Conservation (phyloP, 306 rosid species). For the Castanopsis chinensis region DNA sequence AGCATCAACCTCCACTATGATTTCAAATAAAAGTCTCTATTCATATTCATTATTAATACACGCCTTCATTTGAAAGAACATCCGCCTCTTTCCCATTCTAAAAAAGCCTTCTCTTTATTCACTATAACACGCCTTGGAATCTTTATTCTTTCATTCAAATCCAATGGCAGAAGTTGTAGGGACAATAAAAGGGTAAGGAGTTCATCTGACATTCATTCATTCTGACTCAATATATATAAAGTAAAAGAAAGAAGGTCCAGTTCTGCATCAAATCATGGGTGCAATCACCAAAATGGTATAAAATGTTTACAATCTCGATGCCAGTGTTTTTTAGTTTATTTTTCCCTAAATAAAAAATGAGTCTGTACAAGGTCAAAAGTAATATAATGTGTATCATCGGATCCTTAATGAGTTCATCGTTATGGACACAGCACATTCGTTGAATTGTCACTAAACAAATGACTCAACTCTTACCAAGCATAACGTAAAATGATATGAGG, state of each 20-base stretch:
- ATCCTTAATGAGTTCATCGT: no score
- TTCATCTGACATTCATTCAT: neutral
- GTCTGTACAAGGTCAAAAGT: no score
- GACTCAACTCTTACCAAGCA: no score
- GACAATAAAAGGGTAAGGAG: neutral
- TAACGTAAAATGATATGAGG: fast-evolving
- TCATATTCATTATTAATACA: neutral
- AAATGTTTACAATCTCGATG: neutral
- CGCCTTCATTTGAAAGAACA: slow-evolving; percentile 16
- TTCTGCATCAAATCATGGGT: neutral
- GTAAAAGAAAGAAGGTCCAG: neutral
- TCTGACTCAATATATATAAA: neutral
- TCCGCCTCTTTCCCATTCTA: neutral
- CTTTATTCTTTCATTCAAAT: neutral
- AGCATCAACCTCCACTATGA: neutral
- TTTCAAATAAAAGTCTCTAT: neutral
- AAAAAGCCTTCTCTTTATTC: neutral
- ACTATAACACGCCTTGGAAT: neutral
- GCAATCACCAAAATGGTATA: neutral
- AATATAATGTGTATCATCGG: no score
- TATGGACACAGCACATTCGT: no score
- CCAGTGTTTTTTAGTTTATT: neutral
- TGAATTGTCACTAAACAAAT: no score
- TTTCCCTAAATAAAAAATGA: no score
- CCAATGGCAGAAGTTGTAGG: neutral